Evolutionary conservation across 2,329 filamentous ascomycete genomes (phyloP).

Genomic region (Karstenula rhodostoma): DNA sequence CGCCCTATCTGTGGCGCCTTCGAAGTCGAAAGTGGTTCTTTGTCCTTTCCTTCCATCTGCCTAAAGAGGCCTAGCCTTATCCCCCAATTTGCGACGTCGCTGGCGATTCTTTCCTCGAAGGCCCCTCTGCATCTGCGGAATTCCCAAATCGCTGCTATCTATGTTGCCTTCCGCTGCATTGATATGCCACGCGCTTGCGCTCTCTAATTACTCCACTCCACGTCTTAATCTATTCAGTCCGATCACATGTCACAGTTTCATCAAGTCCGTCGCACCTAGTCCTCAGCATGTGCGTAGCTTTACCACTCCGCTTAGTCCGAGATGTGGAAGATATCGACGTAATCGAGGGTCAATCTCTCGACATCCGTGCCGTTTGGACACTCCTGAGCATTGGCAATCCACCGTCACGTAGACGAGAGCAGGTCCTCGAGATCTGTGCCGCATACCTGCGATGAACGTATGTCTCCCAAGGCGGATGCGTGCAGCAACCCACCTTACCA

Average conservation of each 20-base stretch:
- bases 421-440: background rate
- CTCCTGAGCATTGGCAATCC: background rate
- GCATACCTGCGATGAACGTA: background rate
- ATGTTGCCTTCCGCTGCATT: background rate
- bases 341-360: background rate
- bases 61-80: background rate
- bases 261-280: conserved; percentile 2
- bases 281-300: too few relatives aligned
- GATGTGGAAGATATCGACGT: background rate
- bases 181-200: background rate
- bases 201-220: background rate
- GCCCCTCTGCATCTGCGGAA: background rate
- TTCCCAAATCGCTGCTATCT: background rate
- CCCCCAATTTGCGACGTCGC: background rate
- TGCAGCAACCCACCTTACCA: too few relatives aligned
- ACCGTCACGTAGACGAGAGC: background rate
- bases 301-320: background rate
- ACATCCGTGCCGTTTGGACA: background rate
- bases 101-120: background rate
- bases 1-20: background rate
- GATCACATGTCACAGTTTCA: background rate
- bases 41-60: background rate
- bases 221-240: background rate
- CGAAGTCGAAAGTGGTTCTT: background rate
- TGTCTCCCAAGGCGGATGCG: too few relatives aligned